Base-by-base conservation (phyloP, 2,329 filamentous ascomycete species). In the Fusarium devonianum region DNA sequence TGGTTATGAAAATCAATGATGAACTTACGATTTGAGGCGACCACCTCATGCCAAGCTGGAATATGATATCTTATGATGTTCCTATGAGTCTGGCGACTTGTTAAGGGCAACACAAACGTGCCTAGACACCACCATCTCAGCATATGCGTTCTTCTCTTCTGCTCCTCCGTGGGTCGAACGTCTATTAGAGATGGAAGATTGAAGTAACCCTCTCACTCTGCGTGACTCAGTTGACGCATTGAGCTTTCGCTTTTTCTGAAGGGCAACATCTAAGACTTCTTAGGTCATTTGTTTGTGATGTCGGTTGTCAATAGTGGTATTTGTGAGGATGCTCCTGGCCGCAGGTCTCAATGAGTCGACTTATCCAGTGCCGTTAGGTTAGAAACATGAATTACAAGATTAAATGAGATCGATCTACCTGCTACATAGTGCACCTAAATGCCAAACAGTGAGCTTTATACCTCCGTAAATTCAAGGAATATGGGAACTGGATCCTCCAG, bases 161-260 rank as follows among this genome's bases (percentile, higher is more conserved):
- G 62, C 73, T 77, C 71, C 67, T 70, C 77, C 76, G 67, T 80
- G 78, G 75, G 75, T 75, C 72, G 75, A 75, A 77, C 71, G 78
- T 75, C 78, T 80, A 80, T 76, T 74, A 75, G 70, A 73, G 71
- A 74, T 81, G 78, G 78, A 75, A 80, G 73, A 80, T 74, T 53
- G 60, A 79, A 62, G 69, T 53, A 65, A 69, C 75, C 78, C 78
- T 74, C 71, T 77, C 75, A 80, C 77, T 80, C 76, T 80, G 78
- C 75, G 69, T 69, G 58, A 62, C 73, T 75, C 67, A 71, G 53
- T 71, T 71, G 67, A 63, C 58, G 67, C 70, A 71, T 74, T 71
- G 73, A 71, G 74, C 67, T 71, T 67, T 78, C 70, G 71, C 71
- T 76, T 76, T 77, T 79, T 78, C 69, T 76, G 70, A 54, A 71